phyloP scores from a whole-genome alignment of 2,329 filamentous ascomycete species.

The Sclerotinia glacialis region DNA sequence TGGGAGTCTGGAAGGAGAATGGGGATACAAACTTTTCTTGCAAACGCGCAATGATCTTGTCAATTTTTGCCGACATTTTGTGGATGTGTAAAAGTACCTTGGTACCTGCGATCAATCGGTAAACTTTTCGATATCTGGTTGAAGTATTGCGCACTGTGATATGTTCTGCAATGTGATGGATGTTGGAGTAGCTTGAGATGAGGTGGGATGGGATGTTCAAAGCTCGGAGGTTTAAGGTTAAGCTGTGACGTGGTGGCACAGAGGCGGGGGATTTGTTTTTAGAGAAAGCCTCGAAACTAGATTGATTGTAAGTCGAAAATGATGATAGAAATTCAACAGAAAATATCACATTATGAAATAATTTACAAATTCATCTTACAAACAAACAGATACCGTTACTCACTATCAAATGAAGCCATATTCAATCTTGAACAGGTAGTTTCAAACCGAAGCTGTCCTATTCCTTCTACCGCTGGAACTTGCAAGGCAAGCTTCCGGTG shows the following conservation, averaged over 20 bases:
- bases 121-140: not conserved
- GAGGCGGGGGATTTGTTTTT: not conserved
- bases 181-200: not conserved
- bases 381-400: not conserved
- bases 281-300: not conserved
- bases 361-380: no score
- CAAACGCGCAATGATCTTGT: conserved; percentile 71
- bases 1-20: conserved; percentile 23
- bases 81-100: not conserved
- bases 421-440: no score
- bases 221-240: not conserved
- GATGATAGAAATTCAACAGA: not conserved
- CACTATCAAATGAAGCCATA: not conserved
- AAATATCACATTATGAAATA: not conserved
- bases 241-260: conserved; percentile 16
- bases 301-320: not conserved
- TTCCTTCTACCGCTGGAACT: not conserved
- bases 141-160: not conserved
- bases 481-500: not conserved
- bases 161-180: not conserved
- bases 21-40: conserved; percentile 62
- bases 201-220: not conserved
- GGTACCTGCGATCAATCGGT: not conserved
- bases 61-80: conserved; percentile 54
- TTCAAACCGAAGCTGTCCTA: not conserved